These are phyloP conservation scores for Blastomyces parvus DNA, from an alignment of 2,329 filamentous ascomycete genomes.

Conservation along the genomic window DNA sequence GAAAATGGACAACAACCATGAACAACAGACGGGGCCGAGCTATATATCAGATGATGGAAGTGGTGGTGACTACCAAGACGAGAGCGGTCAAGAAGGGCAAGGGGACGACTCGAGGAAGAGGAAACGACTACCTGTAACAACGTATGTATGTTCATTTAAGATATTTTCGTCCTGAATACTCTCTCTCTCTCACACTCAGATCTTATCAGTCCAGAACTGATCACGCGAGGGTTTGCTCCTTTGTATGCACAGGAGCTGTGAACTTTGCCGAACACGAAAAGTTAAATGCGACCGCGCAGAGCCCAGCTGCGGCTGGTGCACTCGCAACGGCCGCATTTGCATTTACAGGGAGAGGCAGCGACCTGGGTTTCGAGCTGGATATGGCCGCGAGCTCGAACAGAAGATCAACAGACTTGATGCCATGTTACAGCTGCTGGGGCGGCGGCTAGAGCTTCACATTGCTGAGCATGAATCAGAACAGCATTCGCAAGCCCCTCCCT, in stretches of 20 bases:
- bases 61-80: neutral
- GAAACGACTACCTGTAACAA: constrained; percentile 4
- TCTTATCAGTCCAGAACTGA: neutral
- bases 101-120: constrained; percentile 4
- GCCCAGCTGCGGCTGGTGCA: constrained; percentile 60
- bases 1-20: neutral
- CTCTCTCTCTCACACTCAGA: neutral
- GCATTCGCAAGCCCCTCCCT: neutral
- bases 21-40: neutral
- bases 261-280: constrained; percentile 4
- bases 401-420: constrained; percentile 48
- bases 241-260: constrained; percentile 3
- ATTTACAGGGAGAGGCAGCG: constrained; percentile 64
- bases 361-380: constrained; percentile 54
- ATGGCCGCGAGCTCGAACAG: constrained; percentile 51
- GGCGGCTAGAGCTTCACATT: constrained; percentile 6
- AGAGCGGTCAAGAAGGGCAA: constrained; percentile 1
- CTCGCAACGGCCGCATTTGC: constrained; percentile 56
- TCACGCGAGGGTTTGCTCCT: neutral
- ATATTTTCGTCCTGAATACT: neutral
- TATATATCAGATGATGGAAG: constrained; percentile 2
- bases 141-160: constrained; percentile 1
- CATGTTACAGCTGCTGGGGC: constrained; percentile 16
- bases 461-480: constrained; percentile 4
- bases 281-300: constrained; percentile 38